Conservation (phyloP, 2,329 filamentous ascomycete genomes). For the Neopestalotiopsis sp. region DNA sequence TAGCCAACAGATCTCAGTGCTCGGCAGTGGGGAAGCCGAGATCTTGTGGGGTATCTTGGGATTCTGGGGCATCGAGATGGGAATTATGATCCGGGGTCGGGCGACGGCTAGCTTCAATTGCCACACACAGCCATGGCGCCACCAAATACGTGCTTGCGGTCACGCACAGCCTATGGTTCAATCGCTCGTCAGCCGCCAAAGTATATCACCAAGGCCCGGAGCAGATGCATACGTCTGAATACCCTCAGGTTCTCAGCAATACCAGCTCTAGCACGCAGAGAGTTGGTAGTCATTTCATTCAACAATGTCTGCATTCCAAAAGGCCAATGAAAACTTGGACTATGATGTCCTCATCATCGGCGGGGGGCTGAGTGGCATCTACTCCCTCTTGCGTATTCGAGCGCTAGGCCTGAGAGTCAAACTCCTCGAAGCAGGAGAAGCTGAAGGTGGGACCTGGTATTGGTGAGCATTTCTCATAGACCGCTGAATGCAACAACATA, state of each 20-base stretch:
- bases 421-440: background rate
- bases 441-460: slow-evolving; percentile 3
- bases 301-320: slow-evolving; percentile 10
- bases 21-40: background rate
- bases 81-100: background rate
- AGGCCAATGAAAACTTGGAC: background rate
- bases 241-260: background rate
- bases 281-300: background rate
- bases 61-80: background rate
- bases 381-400: slow-evolving; percentile 5
- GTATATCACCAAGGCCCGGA: background rate
- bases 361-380: slow-evolving; percentile 8
- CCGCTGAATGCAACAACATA: background rate
- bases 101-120: background rate
- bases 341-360: slow-evolving; percentile 6
- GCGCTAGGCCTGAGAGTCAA: slow-evolving; percentile 1
- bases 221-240: background rate
- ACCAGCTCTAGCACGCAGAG: background rate
- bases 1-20: background rate
- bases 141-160: background rate
- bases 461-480: background rate
- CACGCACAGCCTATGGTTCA: background rate
- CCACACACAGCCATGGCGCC: background rate
- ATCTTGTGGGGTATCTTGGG: background rate
- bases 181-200: background rate